A percentile compares a stretch with the other conserved stretches of the same genome.
Evolutionary conservation across 2,329 filamentous ascomycete genomes (phyloP).

Genomic region (Colletotrichum kahawae): DNA sequence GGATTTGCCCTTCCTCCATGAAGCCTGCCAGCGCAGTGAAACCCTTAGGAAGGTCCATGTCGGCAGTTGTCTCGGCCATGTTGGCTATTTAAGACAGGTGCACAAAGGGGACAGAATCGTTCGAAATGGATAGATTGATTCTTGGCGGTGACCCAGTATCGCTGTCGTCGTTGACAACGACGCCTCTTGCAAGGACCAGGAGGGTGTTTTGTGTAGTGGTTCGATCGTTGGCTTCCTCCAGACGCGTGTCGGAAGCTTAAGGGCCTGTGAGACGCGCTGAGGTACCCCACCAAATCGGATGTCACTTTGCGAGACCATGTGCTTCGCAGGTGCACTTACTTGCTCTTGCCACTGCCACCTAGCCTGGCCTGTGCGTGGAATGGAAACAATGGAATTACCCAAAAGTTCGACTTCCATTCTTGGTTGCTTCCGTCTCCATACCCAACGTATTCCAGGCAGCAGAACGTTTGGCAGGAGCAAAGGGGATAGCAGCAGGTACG

Average conservation of each 20-base stretch:
- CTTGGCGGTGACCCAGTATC: not conserved
- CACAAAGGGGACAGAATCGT: not conserved
- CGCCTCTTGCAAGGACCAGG: not conserved
- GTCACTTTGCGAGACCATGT: not conserved
- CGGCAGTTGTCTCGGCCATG: not conserved
- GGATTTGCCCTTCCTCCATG: slow-evolving; percentile 40
- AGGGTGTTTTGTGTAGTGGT: not conserved
- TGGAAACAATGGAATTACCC: not conserved
- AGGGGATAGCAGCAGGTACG: not conserved
- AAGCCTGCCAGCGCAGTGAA: slow-evolving; percentile 49
- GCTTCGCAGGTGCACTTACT: not conserved
- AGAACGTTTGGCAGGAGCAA: not conserved
- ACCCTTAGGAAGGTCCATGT: slow-evolving; percentile 35
- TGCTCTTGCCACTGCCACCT: not conserved
- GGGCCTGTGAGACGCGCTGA: not conserved
- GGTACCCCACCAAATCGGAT: not conserved
- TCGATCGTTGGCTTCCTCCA: not conserved
- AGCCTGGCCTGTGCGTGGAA: not conserved
- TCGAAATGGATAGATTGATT: not conserved
- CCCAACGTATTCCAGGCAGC: not conserved
- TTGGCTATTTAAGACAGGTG: not conserved
- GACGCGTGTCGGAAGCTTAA: not conserved
- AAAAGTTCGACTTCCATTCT: not conserved
- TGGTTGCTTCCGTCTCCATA: not conserved
- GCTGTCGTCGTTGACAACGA: not conserved